Percentiles rank a stretch among this genome's conserved stretches.
Evolutionary conservation across 768 basidiomycete species (phyloP).

Genomic region (Suillus plorans): DNA sequence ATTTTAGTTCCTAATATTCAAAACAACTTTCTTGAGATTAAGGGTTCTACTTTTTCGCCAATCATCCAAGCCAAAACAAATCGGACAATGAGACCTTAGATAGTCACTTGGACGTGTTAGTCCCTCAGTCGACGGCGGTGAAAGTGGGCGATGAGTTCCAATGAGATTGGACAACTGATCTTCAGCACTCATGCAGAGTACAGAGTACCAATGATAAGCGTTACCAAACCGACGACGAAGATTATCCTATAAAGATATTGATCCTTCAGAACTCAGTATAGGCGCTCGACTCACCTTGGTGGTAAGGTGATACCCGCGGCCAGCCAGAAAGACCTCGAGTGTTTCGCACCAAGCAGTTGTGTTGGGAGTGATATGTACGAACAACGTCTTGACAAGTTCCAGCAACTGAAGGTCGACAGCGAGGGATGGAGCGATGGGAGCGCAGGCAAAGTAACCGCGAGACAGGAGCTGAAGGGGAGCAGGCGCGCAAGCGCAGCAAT

Average conservation of each 20-base stretch:
- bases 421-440: constrained; percentile 29
- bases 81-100: constrained; percentile 20
- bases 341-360: constrained; percentile 28
- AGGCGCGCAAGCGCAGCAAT: constrained; percentile 1
- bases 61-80: constrained; percentile 23
- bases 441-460: constrained; percentile 26
- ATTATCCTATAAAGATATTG: constrained; percentile 18
- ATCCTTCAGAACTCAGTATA: not conserved
- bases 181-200: constrained; percentile 16
- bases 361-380: constrained; percentile 27
- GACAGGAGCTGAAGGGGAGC: constrained; percentile 25
- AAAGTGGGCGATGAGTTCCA: constrained; percentile 3
- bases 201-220: constrained; percentile 25
- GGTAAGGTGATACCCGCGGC: constrained; percentile 15
- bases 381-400: constrained; percentile 27
- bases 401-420: constrained; percentile 33
- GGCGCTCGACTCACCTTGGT: not conserved
- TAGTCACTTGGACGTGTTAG: constrained; percentile 8
- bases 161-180: constrained; percentile 22
- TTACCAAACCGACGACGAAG: constrained; percentile 24
- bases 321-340: constrained; percentile 22
- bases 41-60: not conserved
- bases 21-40: not conserved
- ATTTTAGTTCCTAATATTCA: not conserved
- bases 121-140: not conserved